A percentile compares a stretch with the other conserved stretches of the same genome.
Conservation (phyloP, 495 filamentous ascomycete genomes). For the Talaromyces liani region DNA sequence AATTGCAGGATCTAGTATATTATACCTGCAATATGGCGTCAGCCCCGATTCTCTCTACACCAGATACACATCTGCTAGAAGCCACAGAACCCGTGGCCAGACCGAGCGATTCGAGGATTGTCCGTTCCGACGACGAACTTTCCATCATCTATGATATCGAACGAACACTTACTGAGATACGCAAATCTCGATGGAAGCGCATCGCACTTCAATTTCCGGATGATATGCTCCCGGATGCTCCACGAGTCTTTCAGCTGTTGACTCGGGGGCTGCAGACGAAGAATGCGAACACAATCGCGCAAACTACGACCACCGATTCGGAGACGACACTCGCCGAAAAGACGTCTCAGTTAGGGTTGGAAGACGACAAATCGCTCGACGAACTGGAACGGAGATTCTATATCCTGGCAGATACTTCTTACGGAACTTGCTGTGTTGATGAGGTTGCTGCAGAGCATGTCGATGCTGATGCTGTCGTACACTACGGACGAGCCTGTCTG, state of each 20-base stretch:
- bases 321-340: constrained; percentile 16
- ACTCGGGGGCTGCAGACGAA: constrained; percentile 46
- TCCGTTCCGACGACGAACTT: constrained; percentile 61
- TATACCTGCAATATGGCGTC: constrained; percentile 26
- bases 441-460: constrained; percentile 95
- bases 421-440: constrained; percentile 94
- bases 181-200: constrained; percentile 58
- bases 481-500: constrained; percentile 89
- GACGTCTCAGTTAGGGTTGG: constrained; percentile 25
- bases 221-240: constrained; percentile 78
- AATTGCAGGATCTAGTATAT: background rate
- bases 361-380: constrained; percentile 10
- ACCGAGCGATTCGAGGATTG: constrained; percentile 15
- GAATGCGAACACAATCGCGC: constrained; percentile 9
- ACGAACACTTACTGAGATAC: constrained; percentile 70
- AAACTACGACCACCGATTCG: constrained; percentile 11
- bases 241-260: constrained; percentile 67
- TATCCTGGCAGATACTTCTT: constrained; percentile 93
- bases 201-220: constrained; percentile 95
- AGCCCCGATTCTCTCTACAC: constrained; percentile 80
- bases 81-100: constrained; percentile 24
- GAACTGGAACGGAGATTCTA: constrained; percentile 49
- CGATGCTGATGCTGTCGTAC: constrained; percentile 83
- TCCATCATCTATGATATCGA: constrained; percentile 77
- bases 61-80: constrained; percentile 73